Base-by-base conservation (phyloP, 1,139 yeast species). In the Candida tetrigidarum region DNA sequence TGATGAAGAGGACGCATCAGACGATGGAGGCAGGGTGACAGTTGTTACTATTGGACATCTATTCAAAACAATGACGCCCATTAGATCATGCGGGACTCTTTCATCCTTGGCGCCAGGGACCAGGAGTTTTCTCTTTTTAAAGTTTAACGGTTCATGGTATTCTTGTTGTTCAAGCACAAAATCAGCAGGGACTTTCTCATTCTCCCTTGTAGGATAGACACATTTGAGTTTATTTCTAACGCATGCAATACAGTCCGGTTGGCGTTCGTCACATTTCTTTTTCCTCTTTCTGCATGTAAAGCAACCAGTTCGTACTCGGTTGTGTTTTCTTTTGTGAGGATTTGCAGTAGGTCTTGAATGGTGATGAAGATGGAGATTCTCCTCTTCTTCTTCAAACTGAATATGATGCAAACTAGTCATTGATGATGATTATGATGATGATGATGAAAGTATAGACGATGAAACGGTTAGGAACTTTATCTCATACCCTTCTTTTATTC, bases 221-320 rank as follows among this genome's bases (percentile, higher is more conserved):
- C 50, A 47, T 34, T 42, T 34, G 11, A 47, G 35, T 19, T 33
- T 34, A 34, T 47, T 47, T 33, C 50, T 19, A n/a, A 47, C 27
- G 29, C 70, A 65, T 32, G 47, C 55, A 4, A 53, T 51, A 51
- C 69, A 64, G 7, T 41, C 40, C 1, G 69, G 69, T 37, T 56
- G 60, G 5, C 43, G 42, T 47, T 64, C 69, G 45, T 64, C 69
- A 48, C 69, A 64, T 43, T 63, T 63, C 43, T 59, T 50, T 43
- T 56, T 57, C 33, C 56, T 44, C 40, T 50, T 50, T 32, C 58
- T 48, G 39, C 63, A 58, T 6, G 45, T 50, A 14, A 54, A 42
- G 41, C 63, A 59, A 0, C 63, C 63, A 10, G 54, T 52, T 30
- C 41, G 37, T 3, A 36, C 36, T 30, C 43, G 27, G 9, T 23